phyloP scores from a whole-genome alignment of 345 rosid genomes.

The Hypericum perforatum region DNA sequence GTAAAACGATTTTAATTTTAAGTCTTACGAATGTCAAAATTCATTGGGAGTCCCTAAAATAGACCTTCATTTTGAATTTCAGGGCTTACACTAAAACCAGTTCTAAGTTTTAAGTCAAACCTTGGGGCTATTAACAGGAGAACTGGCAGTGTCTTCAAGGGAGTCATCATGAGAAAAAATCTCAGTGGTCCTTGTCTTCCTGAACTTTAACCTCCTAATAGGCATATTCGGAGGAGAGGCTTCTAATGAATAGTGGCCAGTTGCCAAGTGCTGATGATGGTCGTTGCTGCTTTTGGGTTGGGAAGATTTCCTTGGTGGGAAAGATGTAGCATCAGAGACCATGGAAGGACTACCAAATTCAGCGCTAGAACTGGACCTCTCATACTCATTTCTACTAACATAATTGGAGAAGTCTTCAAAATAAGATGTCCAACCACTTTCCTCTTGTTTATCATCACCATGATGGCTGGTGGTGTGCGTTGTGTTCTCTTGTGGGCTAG shows the following conservation, averaged over 20 bases:
- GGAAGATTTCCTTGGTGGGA: conserved; percentile 32
- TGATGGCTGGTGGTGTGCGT: not conserved
- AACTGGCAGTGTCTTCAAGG: conserved; percentile 88
- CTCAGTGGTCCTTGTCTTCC: conserved; percentile 41
- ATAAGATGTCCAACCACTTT: conserved; percentile 89
- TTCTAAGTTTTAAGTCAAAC: too few relatives aligned
- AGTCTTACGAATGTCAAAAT: too few relatives aligned
- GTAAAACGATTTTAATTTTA: too few relatives aligned
- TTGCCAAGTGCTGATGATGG: conserved; percentile 1
- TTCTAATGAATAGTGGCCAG: conserved; percentile 11
- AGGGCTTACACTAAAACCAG: too few relatives aligned
- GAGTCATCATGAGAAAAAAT: conserved; percentile 46
- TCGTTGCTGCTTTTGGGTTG: not conserved
- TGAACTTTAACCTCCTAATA: conserved; percentile 36
- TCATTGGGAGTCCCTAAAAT: too few relatives aligned
- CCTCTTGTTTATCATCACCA: conserved; percentile 24
- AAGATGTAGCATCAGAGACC: conserved; percentile 65
- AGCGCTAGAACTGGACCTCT: conserved; percentile 28
- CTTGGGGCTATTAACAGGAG: conserved; percentile 79
- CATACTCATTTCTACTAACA: conserved; percentile 5
- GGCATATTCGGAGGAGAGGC: conserved; percentile 1
- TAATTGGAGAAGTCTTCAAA: conserved; percentile 53
- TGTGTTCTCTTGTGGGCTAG: conserved; percentile 9
- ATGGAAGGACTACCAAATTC: conserved; percentile 36
- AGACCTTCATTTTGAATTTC: too few relatives aligned